A percentile compares a stretch with the other conserved stretches of the same genome.
These are phyloP conservation scores for Curvularia eragrostidis DNA, from an alignment of 2,329 filamentous ascomycete species.

Conservation along the genomic window DNA sequence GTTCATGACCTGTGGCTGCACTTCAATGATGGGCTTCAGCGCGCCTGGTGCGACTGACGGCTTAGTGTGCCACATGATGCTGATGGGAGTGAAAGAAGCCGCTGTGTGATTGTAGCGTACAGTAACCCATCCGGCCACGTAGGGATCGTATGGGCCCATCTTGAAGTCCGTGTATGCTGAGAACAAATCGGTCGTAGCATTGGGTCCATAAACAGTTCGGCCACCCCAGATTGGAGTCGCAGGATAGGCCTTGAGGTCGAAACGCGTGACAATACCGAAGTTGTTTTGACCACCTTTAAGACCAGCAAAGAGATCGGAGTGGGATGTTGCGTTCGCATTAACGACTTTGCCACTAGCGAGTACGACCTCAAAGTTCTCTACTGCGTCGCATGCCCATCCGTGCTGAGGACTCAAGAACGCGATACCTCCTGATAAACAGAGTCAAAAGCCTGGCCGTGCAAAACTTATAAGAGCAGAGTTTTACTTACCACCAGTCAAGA, in stretches of 20 bases:
- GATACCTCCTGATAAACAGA: slow-evolving; percentile 23
- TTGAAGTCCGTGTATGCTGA: slow-evolving; percentile 33
- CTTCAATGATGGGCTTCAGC: slow-evolving; percentile 20
- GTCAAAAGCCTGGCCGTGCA: background rate
- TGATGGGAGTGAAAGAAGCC: slow-evolving; percentile 22
- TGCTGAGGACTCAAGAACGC: slow-evolving; percentile 29
- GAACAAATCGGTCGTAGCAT: slow-evolving; percentile 22
- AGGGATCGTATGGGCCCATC: slow-evolving; percentile 25
- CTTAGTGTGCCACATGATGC: slow-evolving; percentile 36
- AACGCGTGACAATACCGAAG: slow-evolving; percentile 53
- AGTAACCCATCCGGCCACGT: slow-evolving; percentile 36
- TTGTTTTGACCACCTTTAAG: slow-evolving; percentile 55
- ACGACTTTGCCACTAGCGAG: slow-evolving; percentile 49
- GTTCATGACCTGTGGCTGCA: slow-evolving; percentile 26
- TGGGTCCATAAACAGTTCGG: slow-evolving; percentile 22
- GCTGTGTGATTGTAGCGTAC: slow-evolving; percentile 31
- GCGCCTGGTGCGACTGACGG: slow-evolving; percentile 26
- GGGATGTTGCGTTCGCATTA: slow-evolving; percentile 45
- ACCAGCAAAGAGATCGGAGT: slow-evolving; percentile 50
- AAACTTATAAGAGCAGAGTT: background rate
- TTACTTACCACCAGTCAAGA: slow-evolving; percentile 39
- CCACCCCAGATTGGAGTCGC: slow-evolving; percentile 28
- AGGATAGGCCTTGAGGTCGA: slow-evolving; percentile 45
- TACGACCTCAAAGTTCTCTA: slow-evolving; percentile 46
- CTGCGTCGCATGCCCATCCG: slow-evolving; percentile 35